Evolutionary conservation across 2,329 filamentous ascomycete genomes (phyloP).

Genomic region (Ceratocystis harringtonii): DNA sequence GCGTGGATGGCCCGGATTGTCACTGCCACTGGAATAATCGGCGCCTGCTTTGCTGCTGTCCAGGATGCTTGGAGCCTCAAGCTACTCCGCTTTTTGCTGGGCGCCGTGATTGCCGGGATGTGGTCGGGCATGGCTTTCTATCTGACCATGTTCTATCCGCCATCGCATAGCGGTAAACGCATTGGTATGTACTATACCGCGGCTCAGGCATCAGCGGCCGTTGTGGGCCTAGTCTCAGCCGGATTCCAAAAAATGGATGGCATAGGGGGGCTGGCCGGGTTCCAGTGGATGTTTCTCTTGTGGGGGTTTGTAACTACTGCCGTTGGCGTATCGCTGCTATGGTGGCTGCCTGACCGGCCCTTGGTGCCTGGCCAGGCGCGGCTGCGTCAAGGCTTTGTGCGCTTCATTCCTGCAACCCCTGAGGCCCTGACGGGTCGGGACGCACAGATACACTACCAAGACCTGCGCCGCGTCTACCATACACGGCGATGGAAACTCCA

Average conservation of each 20-base stretch:
- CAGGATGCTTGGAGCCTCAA: slow-evolving; percentile 73
- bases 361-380: slow-evolving; percentile 52
- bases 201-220: slow-evolving; percentile 73
- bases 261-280: slow-evolving; percentile 57
- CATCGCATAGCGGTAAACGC: slow-evolving; percentile 68
- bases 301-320: slow-evolving; percentile 64
- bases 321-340: slow-evolving; percentile 58
- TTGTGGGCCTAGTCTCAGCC: slow-evolving; percentile 77
- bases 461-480: slow-evolving; percentile 68
- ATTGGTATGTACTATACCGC: slow-evolving; percentile 86
- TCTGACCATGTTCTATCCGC: slow-evolving; percentile 80
- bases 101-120: slow-evolving; percentile 80
- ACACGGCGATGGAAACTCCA: slow-evolving; percentile 54
- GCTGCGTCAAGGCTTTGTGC: slow-evolving; percentile 36
- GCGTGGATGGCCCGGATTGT: slow-evolving; percentile 90
- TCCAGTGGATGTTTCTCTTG: slow-evolving; percentile 84
- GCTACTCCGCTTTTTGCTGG: slow-evolving; percentile 71
- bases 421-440: slow-evolving; percentile 66
- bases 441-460: slow-evolving; percentile 66
- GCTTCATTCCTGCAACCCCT: slow-evolving; percentile 51
- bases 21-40: slow-evolving; percentile 71
- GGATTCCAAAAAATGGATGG: slow-evolving; percentile 90
- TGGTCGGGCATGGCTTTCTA: slow-evolving; percentile 95
- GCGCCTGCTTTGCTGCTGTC: slow-evolving; percentile 69
- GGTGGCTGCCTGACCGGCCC: slow-evolving; percentile 83